A percentile compares a stretch with the other conserved stretches of the same genome.
Evolutionary conservation across 805 yeast species (phyloP).

Genomic region (Saturnispora halmiae): DNA sequence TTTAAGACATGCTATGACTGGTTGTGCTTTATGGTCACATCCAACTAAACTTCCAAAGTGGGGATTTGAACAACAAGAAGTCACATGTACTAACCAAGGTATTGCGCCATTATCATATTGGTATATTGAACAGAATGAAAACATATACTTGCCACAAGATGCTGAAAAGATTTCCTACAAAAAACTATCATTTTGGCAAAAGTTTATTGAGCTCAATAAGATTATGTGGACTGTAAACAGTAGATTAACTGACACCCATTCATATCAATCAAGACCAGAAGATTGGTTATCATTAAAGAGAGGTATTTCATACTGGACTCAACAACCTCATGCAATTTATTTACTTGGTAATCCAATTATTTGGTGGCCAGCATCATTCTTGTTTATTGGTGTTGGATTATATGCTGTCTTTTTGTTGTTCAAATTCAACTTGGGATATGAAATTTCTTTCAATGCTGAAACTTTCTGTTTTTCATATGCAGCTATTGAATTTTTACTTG

Average conservation of each 20-base stretch:
- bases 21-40: conserved; percentile 69
- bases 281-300: conserved; percentile 69
- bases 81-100: conserved; percentile 69
- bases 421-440: conserved; percentile 54
- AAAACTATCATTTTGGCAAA: conserved; percentile 44
- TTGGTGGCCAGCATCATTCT: conserved; percentile 64
- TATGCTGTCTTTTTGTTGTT: conserved; percentile 39
- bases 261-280: conserved; percentile 61
- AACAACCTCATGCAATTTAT: conserved; percentile 46
- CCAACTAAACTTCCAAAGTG: conserved; percentile 68
- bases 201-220: conserved; percentile 55
- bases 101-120: conserved; percentile 50
- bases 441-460: conserved; percentile 39
- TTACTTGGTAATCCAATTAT: conserved; percentile 69
- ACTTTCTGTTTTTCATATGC: conserved; percentile 60
- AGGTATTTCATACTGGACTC: conserved; percentile 78
- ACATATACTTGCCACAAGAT: conserved; percentile 36
- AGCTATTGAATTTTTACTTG: conserved; percentile 50
- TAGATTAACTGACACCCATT: conserved; percentile 59
- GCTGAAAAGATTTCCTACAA: conserved; percentile 47
- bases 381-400: conserved; percentile 41
- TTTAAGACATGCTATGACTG: conserved; percentile 71
- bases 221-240: conserved; percentile 73
- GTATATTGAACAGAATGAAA: conserved; percentile 66
- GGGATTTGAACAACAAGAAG: conserved; percentile 83